Base-by-base conservation (phyloP, 768 basidiomycete species). In the Rhizopogon rudus region DNA sequence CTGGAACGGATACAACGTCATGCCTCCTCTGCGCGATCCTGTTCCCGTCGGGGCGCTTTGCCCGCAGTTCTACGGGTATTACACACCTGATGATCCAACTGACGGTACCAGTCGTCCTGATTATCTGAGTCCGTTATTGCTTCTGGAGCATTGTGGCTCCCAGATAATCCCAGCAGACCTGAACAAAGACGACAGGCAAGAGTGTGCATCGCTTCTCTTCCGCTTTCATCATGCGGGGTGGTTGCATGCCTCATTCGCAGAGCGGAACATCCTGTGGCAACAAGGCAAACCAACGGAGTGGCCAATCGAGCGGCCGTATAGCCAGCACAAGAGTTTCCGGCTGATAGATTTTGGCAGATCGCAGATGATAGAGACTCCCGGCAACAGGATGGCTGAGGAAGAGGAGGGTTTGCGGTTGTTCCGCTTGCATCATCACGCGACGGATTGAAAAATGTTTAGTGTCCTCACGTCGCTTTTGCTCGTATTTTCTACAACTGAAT, bases 11-110 rank as follows among this genome's bases (percentile, higher is more conserved):
- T 68, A 68, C 39, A 70, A 64, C 6, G 9, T 65, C 51, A 31
- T 68, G 0, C 2, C 6, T 3, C 69, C 66, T 17, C 35, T 81
- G 5, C 66, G 67, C 31, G 60, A 74, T 57, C 77, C 81, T 0
- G 74, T 77, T 0, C 80, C 81, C 3, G 69, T 79, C 5, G 69
- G 73, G 6, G 75, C 85, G 0, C 46, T 85, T 45, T 79, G 82
- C 3, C 84, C 86, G 0, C 82, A 84, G 63, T 87, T 78, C 65
- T 87, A 82, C 59, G 84, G 86, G 1, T 82, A 81, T 65, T 87
- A 86, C 60, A 62, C 59, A 0, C 73, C 72, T 1, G 60, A 66
- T n/a, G 45, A 40, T 1, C n/a, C 68, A 68, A 8, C 66, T 52
- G 41, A 52, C 46, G 22, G 51, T 8, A 33, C 8, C 3, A 3